Evolutionary conservation across 495 filamentous ascomycete genomes (phyloP).

Genomic region (Penicillium turbatum): DNA sequence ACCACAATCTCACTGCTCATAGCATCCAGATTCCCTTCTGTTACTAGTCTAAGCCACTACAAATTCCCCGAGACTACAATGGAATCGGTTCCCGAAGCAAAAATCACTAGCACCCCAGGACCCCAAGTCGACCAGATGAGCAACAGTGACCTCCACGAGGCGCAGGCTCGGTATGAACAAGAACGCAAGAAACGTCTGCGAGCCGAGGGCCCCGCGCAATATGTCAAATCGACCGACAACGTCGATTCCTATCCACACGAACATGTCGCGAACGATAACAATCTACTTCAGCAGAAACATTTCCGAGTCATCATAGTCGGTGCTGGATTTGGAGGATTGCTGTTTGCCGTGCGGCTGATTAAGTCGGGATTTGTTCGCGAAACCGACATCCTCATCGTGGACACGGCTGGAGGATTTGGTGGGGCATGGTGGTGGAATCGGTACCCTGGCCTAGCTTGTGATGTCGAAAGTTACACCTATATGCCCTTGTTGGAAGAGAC

Average conservation of each 20-base stretch:
- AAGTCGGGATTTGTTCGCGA: slow-evolving; percentile 35
- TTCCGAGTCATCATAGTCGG: slow-evolving; percentile 38
- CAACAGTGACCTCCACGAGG: neutral
- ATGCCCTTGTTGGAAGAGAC: slow-evolving; percentile 59
- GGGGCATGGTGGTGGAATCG: slow-evolving; percentile 50
- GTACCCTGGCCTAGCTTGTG: slow-evolving; percentile 35
- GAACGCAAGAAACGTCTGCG: slow-evolving; percentile 4
- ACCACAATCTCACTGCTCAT: no score
- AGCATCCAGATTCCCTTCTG: no score
- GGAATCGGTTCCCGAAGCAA: no score
- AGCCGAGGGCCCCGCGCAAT: slow-evolving; percentile 1
- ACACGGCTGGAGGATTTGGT: slow-evolving; percentile 39
- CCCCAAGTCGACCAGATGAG: neutral
- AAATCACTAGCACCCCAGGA: neutral
- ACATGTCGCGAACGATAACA: neutral
- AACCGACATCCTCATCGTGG: slow-evolving; percentile 48
- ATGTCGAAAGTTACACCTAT: slow-evolving; percentile 31
- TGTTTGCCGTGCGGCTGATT: slow-evolving; percentile 47
- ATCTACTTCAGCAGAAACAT: neutral
- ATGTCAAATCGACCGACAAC: neutral
- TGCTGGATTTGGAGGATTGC: slow-evolving; percentile 48
- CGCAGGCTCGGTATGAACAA: neutral
- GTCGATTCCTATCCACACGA: no score
- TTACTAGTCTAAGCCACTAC: no score
- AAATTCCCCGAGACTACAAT: no score